A percentile compares a stretch with the other conserved stretches of the same genome.
phyloP scores from a whole-genome alignment of 768 basidiomycete species.

The Lentinula sp. region DNA sequence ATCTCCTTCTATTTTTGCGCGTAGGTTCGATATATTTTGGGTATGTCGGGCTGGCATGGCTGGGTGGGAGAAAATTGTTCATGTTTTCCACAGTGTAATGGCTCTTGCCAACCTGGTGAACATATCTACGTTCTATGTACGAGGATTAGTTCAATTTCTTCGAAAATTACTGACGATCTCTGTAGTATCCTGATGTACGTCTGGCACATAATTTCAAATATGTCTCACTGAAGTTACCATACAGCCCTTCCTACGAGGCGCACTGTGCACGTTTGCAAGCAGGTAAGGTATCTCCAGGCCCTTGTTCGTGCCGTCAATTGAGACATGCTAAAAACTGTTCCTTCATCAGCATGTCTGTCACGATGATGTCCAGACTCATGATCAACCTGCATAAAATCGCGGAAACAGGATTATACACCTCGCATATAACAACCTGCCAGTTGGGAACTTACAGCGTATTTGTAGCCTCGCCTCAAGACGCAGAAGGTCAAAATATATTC shows the following conservation, averaged over 20 bases:
- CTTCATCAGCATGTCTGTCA: neutral
- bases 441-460: neutral
- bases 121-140: conserved; percentile 6
- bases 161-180: neutral
- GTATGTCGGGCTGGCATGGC: neutral
- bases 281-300: neutral
- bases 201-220: too few species aligned
- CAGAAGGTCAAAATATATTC: neutral
- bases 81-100: neutral
- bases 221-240: neutral
- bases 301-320: neutral
- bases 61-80: neutral
- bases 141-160: neutral
- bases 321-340: neutral
- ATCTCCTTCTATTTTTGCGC: neutral
- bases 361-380: conserved; percentile 6
- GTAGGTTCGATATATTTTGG: conserved; percentile 4
- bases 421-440: neutral
- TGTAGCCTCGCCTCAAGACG: neutral
- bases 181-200: conserved; percentile 2
- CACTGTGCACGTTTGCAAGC: conserved; percentile 3
- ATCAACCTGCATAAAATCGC: conserved; percentile 5
- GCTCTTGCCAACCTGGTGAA: conserved; percentile 4
- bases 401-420: conserved; percentile 3
- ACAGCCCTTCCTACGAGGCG: conserved; percentile 2